Percentiles rank a stretch among this genome's conserved stretches.
These are phyloP conservation scores for Paramecium sexaurelia DNA, from an alignment of 73 alveolate genomes.

Conservation along the genomic window DNA sequence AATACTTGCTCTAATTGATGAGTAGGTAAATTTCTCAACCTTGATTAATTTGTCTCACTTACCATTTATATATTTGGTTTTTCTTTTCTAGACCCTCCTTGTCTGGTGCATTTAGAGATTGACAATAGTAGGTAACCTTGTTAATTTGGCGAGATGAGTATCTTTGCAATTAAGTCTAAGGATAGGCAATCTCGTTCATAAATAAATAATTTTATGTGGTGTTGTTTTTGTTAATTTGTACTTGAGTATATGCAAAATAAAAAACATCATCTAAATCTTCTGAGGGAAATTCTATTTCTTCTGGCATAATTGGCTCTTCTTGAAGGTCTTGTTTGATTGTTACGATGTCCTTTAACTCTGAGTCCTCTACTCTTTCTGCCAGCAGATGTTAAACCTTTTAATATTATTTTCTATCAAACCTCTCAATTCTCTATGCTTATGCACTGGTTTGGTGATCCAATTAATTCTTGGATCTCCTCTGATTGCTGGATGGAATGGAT, in stretches of 20 bases:
- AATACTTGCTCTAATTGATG: background rate
- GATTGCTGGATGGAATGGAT: conserved; percentile 98
- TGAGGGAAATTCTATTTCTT: conserved; percentile 93
- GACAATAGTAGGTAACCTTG: conserved; percentile 31
- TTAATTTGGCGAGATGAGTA: conserved; percentile 5
- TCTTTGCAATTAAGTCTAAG: background rate
- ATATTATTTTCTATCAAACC: conserved; percentile 60
- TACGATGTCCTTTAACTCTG: conserved; percentile 94
- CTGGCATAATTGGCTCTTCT: conserved; percentile 92
- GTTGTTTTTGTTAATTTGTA: conserved; percentile 50
- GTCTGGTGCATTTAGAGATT: background rate
- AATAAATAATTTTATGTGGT: background rate
- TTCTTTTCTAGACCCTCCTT: background rate
- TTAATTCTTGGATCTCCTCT: conserved; percentile 98
- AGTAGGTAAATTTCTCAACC: background rate
- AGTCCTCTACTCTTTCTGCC: conserved; percentile 99
- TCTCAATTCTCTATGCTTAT: conserved; percentile 96
- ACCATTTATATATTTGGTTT: conserved; percentile 8
- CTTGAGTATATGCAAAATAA: conserved; percentile 50
- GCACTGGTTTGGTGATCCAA: conserved; percentile 97
- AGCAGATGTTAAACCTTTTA: conserved; percentile 91
- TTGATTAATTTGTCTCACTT: background rate
- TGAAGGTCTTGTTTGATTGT: conserved; percentile 93
- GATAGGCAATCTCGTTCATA: conserved; percentile 57
- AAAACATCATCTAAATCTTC: conserved; percentile 92